Conservation (phyloP, 2,329 filamentous ascomycete genomes). For the Drechslerella dactyloides region DNA sequence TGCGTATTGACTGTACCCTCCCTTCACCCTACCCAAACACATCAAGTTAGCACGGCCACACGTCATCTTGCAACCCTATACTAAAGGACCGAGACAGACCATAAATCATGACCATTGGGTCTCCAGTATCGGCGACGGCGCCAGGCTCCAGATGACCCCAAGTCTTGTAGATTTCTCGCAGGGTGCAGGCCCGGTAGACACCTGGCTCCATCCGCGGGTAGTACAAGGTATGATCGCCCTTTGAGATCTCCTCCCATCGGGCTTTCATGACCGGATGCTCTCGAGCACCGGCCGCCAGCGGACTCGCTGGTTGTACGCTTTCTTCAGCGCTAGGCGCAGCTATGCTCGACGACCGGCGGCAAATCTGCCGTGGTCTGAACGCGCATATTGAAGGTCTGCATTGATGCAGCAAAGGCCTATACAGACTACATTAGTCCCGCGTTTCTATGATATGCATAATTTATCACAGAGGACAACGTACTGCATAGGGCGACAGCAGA, state of each 20-base stretch:
- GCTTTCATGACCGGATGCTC: constrained; percentile 54
- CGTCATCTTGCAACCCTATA: neutral
- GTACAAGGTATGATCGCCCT: constrained; percentile 61
- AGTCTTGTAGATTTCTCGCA: constrained; percentile 52
- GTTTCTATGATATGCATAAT: neutral
- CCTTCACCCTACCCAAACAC: constrained; percentile 62
- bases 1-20: constrained; percentile 74
- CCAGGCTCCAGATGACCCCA: constrained; percentile 59
- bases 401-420: no score
- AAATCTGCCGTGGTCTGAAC: no score
- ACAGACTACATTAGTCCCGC: neutral
- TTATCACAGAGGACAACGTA: neutral
- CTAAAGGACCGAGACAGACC: constrained; percentile 22
- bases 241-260: constrained; percentile 65
- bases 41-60: constrained; percentile 34
- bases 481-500: constrained; percentile 14
- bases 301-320: constrained; percentile 21
- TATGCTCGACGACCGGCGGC: no score
- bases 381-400: no score
- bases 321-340: neutral
- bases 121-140: constrained; percentile 52
- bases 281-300: constrained; percentile 17
- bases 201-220: constrained; percentile 64
- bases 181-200: constrained; percentile 56
- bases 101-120: constrained; percentile 52